These are phyloP conservation scores for Ogataea siamensis DNA, from an alignment of 805 yeast genomes.

Conservation along the genomic window DNA sequence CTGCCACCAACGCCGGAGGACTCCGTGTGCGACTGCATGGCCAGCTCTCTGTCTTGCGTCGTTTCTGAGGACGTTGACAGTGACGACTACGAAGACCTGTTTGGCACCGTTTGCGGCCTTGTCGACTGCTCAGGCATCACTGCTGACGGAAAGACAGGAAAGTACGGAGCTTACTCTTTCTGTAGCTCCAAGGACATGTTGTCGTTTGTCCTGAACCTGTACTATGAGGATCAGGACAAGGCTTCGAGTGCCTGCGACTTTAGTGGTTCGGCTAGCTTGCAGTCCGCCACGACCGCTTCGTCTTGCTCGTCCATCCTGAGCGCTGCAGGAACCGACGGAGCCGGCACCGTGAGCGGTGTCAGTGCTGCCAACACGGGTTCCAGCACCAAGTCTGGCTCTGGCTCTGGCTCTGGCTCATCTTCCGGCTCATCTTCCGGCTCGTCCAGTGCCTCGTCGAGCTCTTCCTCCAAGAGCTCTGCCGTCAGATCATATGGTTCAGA, in stretches of 20 bases:
- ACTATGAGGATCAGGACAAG: slow-evolving; percentile 50
- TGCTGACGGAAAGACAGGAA: slow-evolving; percentile 62
- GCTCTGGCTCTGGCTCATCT: slow-evolving; percentile 18
- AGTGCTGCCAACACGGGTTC: slow-evolving; percentile 30
- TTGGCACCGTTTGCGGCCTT: slow-evolving; percentile 53
- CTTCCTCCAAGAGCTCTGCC: slow-evolving; percentile 9
- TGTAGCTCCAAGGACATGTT: slow-evolving; percentile 65
- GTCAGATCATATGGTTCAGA: slow-evolving; percentile 9
- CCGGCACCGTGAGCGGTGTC: slow-evolving; percentile 59
- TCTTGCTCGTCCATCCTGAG: slow-evolving; percentile 55
- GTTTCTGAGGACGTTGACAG: slow-evolving; percentile 50
- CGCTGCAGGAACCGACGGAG: slow-evolving; percentile 70
- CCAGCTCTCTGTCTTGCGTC: slow-evolving; percentile 56
- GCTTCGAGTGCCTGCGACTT: slow-evolving; percentile 60
- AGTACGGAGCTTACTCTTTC: slow-evolving; percentile 71
- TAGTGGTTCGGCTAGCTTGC: slow-evolving; percentile 62
- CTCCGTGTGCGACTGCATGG: slow-evolving; percentile 62
- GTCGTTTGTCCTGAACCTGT: slow-evolving; percentile 61
- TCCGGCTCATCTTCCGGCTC: slow-evolving; percentile 10
- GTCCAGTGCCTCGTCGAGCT: neutral
- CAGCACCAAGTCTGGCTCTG: slow-evolving; percentile 19
- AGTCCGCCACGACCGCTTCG: slow-evolving; percentile 46
- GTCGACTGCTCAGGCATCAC: slow-evolving; percentile 58
- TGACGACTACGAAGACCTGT: slow-evolving; percentile 60
- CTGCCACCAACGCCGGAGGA: slow-evolving; percentile 80